A percentile compares a stretch with the other conserved stretches of the same genome.
Evolutionary conservation across 768 basidiomycete species (phyloP).

Genomic region (Clavulina sp.): DNA sequence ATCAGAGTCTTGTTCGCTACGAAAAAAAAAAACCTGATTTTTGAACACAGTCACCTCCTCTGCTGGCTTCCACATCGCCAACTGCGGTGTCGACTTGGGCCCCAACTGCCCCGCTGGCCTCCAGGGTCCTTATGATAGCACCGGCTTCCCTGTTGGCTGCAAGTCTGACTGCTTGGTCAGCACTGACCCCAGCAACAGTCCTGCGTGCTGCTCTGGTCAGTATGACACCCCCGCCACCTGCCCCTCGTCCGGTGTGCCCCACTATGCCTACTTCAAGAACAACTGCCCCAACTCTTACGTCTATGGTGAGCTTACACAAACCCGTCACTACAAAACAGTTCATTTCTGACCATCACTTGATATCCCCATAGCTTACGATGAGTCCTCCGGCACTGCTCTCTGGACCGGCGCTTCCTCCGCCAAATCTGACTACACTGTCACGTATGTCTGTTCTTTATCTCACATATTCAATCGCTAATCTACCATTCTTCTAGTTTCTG

Average conservation of each 20-base stretch:
- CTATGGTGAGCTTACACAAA: too few relatives aligned
- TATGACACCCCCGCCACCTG: conserved; percentile 13
- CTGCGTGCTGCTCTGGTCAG: conserved; percentile 13
- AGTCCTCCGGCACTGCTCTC: conserved; percentile 32
- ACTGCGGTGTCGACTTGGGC: conserved; percentile 11
- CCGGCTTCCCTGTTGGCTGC: conserved; percentile 14
- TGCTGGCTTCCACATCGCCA: too few relatives aligned
- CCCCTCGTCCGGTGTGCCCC: conserved; percentile 11
- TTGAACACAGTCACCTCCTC: too few relatives aligned
- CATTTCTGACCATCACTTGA: too few relatives aligned
- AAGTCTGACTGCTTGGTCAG: conserved; percentile 13
- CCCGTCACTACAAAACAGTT: too few relatives aligned
- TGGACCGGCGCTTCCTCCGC: conserved; percentile 29
- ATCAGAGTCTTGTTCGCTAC: too few relatives aligned
- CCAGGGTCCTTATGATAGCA: conserved; percentile 6
- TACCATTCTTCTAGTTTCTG: too few relatives aligned
- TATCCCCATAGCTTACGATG: conserved; percentile 41
- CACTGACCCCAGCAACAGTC: conserved; percentile 10
- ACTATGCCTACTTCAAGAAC: conserved; percentile 13
- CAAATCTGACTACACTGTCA: conserved; percentile 19
- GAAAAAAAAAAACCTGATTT: too few relatives aligned
- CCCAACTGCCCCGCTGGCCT: conserved; percentile 3
- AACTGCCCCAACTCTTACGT: conserved; percentile 6
- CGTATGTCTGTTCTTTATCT: too few relatives aligned
- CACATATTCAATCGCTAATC: too few relatives aligned